Evolutionary conservation across 345 rosid genomes (phyloP).

Genomic region (Anastatica hierochuntica): DNA sequence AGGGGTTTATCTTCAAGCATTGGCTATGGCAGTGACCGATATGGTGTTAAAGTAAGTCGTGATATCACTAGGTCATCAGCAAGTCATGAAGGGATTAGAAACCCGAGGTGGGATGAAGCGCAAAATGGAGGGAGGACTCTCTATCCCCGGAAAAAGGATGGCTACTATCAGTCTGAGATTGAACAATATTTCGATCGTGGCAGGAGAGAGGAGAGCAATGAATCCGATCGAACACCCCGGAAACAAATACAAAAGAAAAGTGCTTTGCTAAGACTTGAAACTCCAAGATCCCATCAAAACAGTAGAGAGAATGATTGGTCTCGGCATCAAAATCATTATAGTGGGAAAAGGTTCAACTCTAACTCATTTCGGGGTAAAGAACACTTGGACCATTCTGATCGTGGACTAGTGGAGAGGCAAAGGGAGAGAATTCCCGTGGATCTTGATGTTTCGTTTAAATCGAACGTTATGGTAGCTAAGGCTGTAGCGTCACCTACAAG

Average conservation of each 20-base stretch:
- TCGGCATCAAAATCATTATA: slow-evolving; percentile 28
- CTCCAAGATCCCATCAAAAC: slow-evolving; percentile 32
- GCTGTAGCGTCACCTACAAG: slow-evolving; percentile 34
- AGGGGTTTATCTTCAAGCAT: slow-evolving; percentile 28
- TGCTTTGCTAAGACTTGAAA: slow-evolving; percentile 75
- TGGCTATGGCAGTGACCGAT: slow-evolving; percentile 22
- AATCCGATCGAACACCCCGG: slow-evolving; percentile 37
- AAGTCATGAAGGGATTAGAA: slow-evolving; percentile 27
- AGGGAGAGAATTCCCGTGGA: slow-evolving; percentile 52
- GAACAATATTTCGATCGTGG: slow-evolving; percentile 40
- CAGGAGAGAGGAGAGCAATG: slow-evolving; percentile 42
- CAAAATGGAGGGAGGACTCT: slow-evolving; percentile 22
- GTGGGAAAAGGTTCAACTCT: slow-evolving; percentile 29
- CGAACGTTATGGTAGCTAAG: slow-evolving; percentile 76
- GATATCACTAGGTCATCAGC: slow-evolving; percentile 23
- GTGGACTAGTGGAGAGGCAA: slow-evolving; percentile 31
- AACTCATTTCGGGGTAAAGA: slow-evolving; percentile 44
- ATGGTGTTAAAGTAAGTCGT: slow-evolving; percentile 18
- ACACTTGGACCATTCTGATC: slow-evolving; percentile 27
- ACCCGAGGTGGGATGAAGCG: slow-evolving; percentile 31
- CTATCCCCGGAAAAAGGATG: slow-evolving; percentile 25
- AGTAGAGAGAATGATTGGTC: slow-evolving; percentile 43
- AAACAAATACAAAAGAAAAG: slow-evolving; percentile 73
- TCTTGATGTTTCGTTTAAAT: slow-evolving; percentile 84
- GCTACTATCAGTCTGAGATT: slow-evolving; percentile 29